Evolutionary conservation across 345 rosid genomes (phyloP), one percentile per base, ranked within the genome.

Genomic region (Clausena lansium): DNA sequence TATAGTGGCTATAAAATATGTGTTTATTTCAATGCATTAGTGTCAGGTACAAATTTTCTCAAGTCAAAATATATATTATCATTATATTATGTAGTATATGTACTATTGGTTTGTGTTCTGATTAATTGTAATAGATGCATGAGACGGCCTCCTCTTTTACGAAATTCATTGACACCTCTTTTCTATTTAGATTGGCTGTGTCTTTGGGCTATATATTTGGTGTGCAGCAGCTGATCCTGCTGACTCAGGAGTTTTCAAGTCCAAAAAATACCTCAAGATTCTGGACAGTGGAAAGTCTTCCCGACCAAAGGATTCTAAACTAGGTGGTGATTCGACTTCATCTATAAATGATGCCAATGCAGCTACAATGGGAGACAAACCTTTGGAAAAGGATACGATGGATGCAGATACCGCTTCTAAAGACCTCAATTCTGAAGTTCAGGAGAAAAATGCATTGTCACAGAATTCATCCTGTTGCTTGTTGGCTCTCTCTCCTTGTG

Each of bases 201-300:
- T 83, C 84, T 88, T 93, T 76, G 90, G 91, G 54, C 91, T 91
- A 71, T 91, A 91, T 80, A 85, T 91, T 70, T 93, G 94, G 97
- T 91, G 93, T 80, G 97, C 96, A 10, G 94, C 93, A 14, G 87
- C 98, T n/a, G 94, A 93, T 86, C 98, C 93, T 77, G 97, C 93
- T n/a, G 97, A 91, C 74, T 81, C 86, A 6, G 97, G 94, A 77
- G 94, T 91, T 76, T 91, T 90, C 66, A 86, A 82, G 79, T 93
- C 94, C 17, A 91, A 90, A 78, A 93, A 96, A 85, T 92, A 94
- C 81, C 87, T 96, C 65, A 86, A 88, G 24, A 77, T 89, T 83
- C 90, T 86, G 32, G 88, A 87, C 65, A 79, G 80, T 68, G 87
- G 73, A 55, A 92, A 96, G 68, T 79, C 65, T 67, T 71, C 81